Percentiles rank a stretch among this genome's conserved stretches.
Evolutionary conservation across 306 rosid species (phyloP).

Genomic region (Cucumis cinereus): DNA sequence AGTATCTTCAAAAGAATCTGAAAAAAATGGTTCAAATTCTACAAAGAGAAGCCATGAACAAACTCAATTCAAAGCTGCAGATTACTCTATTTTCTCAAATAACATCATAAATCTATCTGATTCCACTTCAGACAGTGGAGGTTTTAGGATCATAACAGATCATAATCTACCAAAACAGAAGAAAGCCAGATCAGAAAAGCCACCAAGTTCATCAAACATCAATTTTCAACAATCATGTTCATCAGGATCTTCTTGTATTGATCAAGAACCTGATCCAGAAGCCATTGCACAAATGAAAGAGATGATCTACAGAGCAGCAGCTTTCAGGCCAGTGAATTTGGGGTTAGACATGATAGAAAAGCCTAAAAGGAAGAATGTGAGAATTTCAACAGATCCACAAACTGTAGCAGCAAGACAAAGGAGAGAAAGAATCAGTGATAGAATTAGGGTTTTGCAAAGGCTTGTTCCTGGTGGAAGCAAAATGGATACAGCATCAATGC

Average conservation of each 20-base stretch:
- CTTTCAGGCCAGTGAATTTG: constrained; percentile 78
- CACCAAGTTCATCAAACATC: constrained; percentile 47
- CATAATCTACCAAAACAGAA: constrained; percentile 32
- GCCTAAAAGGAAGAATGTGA: constrained; percentile 84
- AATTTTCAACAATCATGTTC: constrained; percentile 64
- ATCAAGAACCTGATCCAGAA: constrained; percentile 71
- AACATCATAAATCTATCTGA: neutral
- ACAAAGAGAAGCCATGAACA: constrained; percentile 33
- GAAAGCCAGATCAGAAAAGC: constrained; percentile 48
- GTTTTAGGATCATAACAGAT: constrained; percentile 37
- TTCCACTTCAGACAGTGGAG: constrained; percentile 13
- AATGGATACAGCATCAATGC: constrained; percentile 99
- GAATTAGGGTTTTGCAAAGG: constrained; percentile 74
- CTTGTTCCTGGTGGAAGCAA: constrained; percentile 94
- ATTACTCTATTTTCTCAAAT: neutral
- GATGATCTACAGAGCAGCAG: constrained; percentile 87
- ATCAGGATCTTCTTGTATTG: constrained; percentile 26
- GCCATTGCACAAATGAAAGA: constrained; percentile 93
- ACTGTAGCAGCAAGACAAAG: constrained; percentile 94
- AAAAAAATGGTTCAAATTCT: constrained; percentile 15
- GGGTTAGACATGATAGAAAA: constrained; percentile 49
- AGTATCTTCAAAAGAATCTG: constrained; percentile 43
- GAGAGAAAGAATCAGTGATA: constrained; percentile 82
- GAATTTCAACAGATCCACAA: constrained; percentile 80
- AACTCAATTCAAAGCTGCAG: neutral